Conservation (phyloP, 768 basidiomycete species). For the Hericium erinaceus region DNA sequence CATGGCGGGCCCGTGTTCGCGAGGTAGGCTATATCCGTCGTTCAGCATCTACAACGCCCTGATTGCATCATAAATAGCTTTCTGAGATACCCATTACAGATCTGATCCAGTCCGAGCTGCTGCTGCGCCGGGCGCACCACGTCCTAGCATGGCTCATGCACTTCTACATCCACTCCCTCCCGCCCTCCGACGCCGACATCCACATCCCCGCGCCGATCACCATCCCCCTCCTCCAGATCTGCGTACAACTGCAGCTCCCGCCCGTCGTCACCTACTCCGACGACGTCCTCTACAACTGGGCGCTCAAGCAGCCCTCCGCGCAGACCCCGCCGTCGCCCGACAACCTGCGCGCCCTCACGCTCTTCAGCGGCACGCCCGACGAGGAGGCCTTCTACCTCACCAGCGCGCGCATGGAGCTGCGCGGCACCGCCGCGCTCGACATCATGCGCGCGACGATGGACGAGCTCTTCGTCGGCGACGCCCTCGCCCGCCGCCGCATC, state of each 20-base stretch:
- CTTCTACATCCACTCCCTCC: conserved; percentile 43
- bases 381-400: conserved; percentile 85
- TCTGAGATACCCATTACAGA: conserved; percentile 27
- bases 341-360: conserved; percentile 54
- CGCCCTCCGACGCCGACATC: conserved; percentile 25
- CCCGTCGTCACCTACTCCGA: conserved; percentile 89
- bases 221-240: conserved; percentile 68
- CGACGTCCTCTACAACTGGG: conserved; percentile 86
- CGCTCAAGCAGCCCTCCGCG: conserved; percentile 14
- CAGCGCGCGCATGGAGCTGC: conserved; percentile 79
- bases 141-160: conserved; percentile 47
- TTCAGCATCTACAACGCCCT: neutral
- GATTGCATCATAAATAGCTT: conserved; percentile 25
- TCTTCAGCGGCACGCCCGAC: conserved; percentile 72
- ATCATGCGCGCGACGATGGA: conserved; percentile 83
- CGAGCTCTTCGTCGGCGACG: conserved; percentile 70
- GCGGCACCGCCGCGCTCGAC: conserved; percentile 75
- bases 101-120: conserved; percentile 31
- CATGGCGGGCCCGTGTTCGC: conserved; percentile 35
- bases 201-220: conserved; percentile 63
- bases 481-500: conserved; percentile 37
- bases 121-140: conserved; percentile 45
- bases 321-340: conserved; percentile 33
- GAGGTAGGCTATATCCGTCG: conserved; percentile 21
- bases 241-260: conserved; percentile 64